Base-by-base conservation (phyloP, 805 yeast genomes). In the Hanseniaspora nectarophila region DNA sequence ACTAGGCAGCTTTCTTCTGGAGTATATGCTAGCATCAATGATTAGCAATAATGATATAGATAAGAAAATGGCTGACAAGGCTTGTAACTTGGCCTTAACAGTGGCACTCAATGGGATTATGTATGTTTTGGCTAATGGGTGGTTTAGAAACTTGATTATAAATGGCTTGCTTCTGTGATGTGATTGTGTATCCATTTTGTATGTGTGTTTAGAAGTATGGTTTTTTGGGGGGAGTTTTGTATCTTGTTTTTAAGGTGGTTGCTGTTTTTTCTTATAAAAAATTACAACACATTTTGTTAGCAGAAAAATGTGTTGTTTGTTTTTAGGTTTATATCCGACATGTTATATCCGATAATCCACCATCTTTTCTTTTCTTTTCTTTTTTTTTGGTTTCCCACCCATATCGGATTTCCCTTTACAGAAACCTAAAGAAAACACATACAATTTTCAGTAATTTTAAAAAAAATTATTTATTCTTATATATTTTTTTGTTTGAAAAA, bases 21-120 rank as follows among this genome's bases (percentile, higher is more conserved):
- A 32, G 32, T 49, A 49, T 15, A 49, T 49, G 29, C 53, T 49
- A 15, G 46, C 42, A 23, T 49, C 53, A n/a, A 49, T 49, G 21
- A 49, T 49, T 20, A 49, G 16, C 2, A 49, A 35, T 12, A 49
- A 34, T 6, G 53, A 49, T 5, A 49, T 42, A 31, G 53, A 38
- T 23, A 49, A 15, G 26, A 49, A 42, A 15, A 49, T 49, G 3
- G 53, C 53, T 5, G 53, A 49, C n/a, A 49, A 12, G 5, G 53
- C 33, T 40, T 49, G 53, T 5, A 49, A 26, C 34, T 31, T 49
- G 16, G 53, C 53, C 24, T 42, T 49, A 2, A 44, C 34, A 5
- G 46, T 24, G 6, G 53, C 31, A 31, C 39, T 49, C 18, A 49
- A 26, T 10, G 53, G 53, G 18, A 49, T 33, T 15, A 49, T 28